Conservation (phyloP, 352 stramenopile genomes). For the Phytophthora vignae region DNA sequence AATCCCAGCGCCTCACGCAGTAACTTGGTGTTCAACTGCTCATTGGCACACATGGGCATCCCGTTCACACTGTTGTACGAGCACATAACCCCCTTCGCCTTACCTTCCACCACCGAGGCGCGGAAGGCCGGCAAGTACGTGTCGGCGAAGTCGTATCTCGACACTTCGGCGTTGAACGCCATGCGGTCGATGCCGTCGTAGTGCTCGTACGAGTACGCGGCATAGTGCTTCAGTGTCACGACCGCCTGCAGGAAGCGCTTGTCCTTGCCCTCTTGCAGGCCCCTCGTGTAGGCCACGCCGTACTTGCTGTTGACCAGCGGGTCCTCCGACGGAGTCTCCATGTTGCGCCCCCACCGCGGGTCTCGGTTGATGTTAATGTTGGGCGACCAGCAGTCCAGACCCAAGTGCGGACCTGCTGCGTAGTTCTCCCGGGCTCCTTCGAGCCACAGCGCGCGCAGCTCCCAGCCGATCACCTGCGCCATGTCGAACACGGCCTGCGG, state of each 20-base stretch:
- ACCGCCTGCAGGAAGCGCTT: conserved; percentile 74
- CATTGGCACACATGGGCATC: conserved; percentile 91
- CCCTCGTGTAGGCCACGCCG: conserved; percentile 86
- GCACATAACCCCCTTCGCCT: conserved; percentile 94
- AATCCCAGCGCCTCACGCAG: conserved; percentile 86
- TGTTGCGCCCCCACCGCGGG: conserved; percentile 92
- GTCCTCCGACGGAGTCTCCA: conserved; percentile 94
- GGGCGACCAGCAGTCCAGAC: conserved; percentile 92
- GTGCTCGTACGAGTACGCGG: conserved; percentile 89
- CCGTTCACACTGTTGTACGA: conserved; percentile 96
- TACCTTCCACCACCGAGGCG: conserved; percentile 75
- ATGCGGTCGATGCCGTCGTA: conserved; percentile 73
- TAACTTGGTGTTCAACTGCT: conserved; percentile 63
- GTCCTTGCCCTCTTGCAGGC: conserved; percentile 82
- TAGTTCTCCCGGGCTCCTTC: conserved; percentile 76
- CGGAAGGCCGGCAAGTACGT: conserved; percentile 92
- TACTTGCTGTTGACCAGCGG: conserved; percentile 90
- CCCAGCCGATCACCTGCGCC: conserved; percentile 86
- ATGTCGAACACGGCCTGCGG: conserved; percentile 72
- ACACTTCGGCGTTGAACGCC: conserved; percentile 90
- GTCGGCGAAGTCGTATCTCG: conserved; percentile 90
- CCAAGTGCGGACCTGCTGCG: conserved; percentile 59
- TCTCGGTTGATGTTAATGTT: conserved; percentile 96
- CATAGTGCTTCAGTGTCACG: conserved; percentile 95
- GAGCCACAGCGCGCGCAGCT: conserved; percentile 75